phyloP scores from a whole-genome alignment of 306 rosid genomes.

The Cucurbita ficifolia region DNA sequence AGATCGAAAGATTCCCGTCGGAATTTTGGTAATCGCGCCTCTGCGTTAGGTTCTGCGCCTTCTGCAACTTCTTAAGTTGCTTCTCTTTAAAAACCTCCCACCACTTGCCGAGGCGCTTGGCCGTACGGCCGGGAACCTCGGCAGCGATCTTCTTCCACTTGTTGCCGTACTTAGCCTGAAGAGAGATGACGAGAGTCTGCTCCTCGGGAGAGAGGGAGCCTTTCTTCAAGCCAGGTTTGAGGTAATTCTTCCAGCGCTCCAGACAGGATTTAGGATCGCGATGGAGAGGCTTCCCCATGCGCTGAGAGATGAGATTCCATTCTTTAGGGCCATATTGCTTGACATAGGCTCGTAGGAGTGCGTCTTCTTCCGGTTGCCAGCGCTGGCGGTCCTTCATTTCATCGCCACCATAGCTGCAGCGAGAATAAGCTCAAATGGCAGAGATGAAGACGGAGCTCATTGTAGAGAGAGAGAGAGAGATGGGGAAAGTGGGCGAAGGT shows the following conservation, averaged over 20 bases:
- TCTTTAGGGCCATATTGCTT: slow-evolving; percentile 32
- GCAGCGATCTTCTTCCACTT: slow-evolving; percentile 50
- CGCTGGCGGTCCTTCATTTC: slow-evolving; percentile 48
- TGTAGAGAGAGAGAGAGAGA: neutral
- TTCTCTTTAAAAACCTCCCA: slow-evolving; percentile 42
- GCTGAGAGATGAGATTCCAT: slow-evolving; percentile 27
- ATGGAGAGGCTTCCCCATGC: slow-evolving; percentile 28
- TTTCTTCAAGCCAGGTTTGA: slow-evolving; percentile 32
- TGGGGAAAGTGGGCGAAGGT: neutral
- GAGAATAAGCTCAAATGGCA: neutral
- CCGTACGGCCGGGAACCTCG: slow-evolving; percentile 45
- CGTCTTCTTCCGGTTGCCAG: slow-evolving; percentile 47
- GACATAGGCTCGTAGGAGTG: slow-evolving; percentile 37
- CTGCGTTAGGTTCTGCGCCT: neutral
- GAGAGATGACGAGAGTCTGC: slow-evolving; percentile 28
- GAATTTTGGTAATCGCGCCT: neutral
- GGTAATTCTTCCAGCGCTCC: slow-evolving; percentile 40
- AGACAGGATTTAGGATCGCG: slow-evolving; percentile 45
- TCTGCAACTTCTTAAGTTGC: slow-evolving; percentile 25
- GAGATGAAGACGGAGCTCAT: neutral
- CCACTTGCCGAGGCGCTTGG: slow-evolving; percentile 47
- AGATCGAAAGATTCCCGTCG: slow-evolving; percentile 5
- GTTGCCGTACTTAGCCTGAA: slow-evolving; percentile 39
- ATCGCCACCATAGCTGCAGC: slow-evolving; percentile 7
- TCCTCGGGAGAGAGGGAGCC: slow-evolving; percentile 35